Evolutionary conservation across 495 filamentous ascomycete species (phyloP), one percentile per base, ranked within the genome.

Genomic region (Darksidea phi): DNA sequence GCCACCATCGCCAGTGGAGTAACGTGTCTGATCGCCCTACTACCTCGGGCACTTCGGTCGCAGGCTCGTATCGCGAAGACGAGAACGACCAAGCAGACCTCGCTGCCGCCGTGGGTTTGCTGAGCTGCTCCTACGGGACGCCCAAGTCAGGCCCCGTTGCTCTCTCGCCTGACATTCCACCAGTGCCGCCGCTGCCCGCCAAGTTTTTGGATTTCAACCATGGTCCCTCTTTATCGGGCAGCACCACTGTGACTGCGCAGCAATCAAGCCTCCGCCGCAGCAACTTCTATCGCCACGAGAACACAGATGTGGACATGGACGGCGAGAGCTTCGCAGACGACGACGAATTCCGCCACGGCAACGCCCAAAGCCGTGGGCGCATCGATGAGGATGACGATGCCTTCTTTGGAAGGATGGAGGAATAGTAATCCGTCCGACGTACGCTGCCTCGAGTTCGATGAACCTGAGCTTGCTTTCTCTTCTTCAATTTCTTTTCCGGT

Each of bases 351-450:
- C 85, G 90, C 55, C 80, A 78, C 66, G 81, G 78, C 34, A 42
- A 63, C 43, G 64, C 67, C 12, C 43, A 52, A 36, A 79, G 77
- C 42, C 78, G 82, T 17, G 81, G 79, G 8, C 83, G 85, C 25
- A 85, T 83, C 63, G 90, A 95, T 69, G 93, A 97, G 65, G 92
- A 96, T 48, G 93, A 97, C 53, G 94, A 96, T 61, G 92, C 90
- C 59, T 82, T 98, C 50, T 98, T 98, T 78, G 94, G 94, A 21
- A 84, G 83, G 59, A 97, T 97, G 93, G 94, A 98, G 71, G 91
- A 94, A 74, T 96, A 66, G 45, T 18, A 10, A 32, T 21, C 34
- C 50, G 3, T 15, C 42, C 48, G 6, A 43, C 21, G 34, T 20
- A 21, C 18, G 28, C 46, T 17, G n/a, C 26, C 36, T 12, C 26